Evolutionary conservation across 1,139 yeast species (phyloP).

Genomic region (Scheffersomyces segobiensis): DNA sequence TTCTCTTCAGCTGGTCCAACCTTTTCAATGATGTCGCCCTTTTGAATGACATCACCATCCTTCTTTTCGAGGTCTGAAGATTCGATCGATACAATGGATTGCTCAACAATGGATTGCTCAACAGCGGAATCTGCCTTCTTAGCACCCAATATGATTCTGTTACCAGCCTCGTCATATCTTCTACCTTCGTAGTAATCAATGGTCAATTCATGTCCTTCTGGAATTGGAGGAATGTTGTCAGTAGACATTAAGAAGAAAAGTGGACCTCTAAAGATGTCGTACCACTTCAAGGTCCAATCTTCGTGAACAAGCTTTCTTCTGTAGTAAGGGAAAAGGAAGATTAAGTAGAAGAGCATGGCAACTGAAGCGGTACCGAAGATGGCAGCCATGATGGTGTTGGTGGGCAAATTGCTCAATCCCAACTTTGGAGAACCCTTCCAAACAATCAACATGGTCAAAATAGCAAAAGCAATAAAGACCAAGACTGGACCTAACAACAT

Average conservation of each 20-base stretch:
- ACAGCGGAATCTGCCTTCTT: slow-evolving; percentile 13
- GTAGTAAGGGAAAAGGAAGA: slow-evolving; percentile 63
- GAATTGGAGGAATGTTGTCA: slow-evolving; percentile 66
- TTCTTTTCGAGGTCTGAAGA: slow-evolving; percentile 13
- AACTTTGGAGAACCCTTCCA: slow-evolving; percentile 79
- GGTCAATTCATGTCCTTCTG: slow-evolving; percentile 55
- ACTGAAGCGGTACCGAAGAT: slow-evolving; percentile 65
- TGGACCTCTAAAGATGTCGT: slow-evolving; percentile 61
- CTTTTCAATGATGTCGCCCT: slow-evolving; percentile 3
- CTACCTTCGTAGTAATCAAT: slow-evolving; percentile 69
- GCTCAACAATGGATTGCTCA: slow-evolving; percentile 6
- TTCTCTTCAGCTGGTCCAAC: slow-evolving; percentile 14
- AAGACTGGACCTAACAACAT: slow-evolving; percentile 59
- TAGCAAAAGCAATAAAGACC: slow-evolving; percentile 60
- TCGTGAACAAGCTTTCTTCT: slow-evolving; percentile 58
- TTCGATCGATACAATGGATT: slow-evolving; percentile 4
- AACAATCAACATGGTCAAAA: slow-evolving; percentile 60
- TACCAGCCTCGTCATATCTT: slow-evolving; percentile 35
- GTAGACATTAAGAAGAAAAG: slow-evolving; percentile 53
- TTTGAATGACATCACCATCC: slow-evolving; percentile 1
- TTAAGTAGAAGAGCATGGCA: slow-evolving; percentile 50
- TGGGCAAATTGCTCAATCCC: slow-evolving; percentile 51
- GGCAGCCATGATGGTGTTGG: slow-evolving; percentile 53
- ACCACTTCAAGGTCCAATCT: slow-evolving; percentile 69
- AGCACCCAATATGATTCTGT: slow-evolving; percentile 10